Evolutionary conservation across 2,329 filamentous ascomycete species (phyloP).

Genomic region (Aspergillus texensis): DNA sequence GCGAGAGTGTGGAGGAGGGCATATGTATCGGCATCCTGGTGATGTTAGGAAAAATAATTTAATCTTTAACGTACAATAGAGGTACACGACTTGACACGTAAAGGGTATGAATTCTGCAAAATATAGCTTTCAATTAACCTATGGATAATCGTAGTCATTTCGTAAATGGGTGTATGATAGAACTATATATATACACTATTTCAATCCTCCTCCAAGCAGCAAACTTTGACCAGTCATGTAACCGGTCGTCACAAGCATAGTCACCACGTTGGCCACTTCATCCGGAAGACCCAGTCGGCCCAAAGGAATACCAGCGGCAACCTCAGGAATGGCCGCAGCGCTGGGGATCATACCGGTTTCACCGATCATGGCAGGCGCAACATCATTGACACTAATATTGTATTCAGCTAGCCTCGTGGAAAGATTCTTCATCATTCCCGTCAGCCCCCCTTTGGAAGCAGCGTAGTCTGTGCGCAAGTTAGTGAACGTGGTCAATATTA

Average conservation of each 20-base stretch:
- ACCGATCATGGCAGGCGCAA: constrained; percentile 71
- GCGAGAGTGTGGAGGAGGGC: background rate
- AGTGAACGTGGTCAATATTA: background rate
- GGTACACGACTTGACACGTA: background rate
- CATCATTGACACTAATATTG: constrained; percentile 68
- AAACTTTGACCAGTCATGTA: constrained; percentile 63
- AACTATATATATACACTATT: constrained; percentile 33
- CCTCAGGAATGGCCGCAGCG: constrained; percentile 59
- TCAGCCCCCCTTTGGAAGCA: constrained; percentile 64
- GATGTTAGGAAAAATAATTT: constrained; percentile 3
- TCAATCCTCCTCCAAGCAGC: constrained; percentile 56
- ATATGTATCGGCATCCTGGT: constrained; percentile 5
- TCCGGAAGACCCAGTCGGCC: constrained; percentile 60
- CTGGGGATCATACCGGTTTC: constrained; percentile 65
- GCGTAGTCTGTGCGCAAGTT: constrained; percentile 47
- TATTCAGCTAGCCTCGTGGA: constrained; percentile 60
- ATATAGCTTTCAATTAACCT: background rate
- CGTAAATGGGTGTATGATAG: background rate
- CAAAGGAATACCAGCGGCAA: constrained; percentile 63
- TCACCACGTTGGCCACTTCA: constrained; percentile 64
- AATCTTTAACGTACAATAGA: background rate
- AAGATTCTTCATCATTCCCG: constrained; percentile 67
- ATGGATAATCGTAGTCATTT: constrained; percentile 23
- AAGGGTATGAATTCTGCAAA: background rate
- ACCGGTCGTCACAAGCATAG: constrained; percentile 63